Conservation (phyloP, 1,284 basidiomycete species). For the Boletus sp. region DNA sequence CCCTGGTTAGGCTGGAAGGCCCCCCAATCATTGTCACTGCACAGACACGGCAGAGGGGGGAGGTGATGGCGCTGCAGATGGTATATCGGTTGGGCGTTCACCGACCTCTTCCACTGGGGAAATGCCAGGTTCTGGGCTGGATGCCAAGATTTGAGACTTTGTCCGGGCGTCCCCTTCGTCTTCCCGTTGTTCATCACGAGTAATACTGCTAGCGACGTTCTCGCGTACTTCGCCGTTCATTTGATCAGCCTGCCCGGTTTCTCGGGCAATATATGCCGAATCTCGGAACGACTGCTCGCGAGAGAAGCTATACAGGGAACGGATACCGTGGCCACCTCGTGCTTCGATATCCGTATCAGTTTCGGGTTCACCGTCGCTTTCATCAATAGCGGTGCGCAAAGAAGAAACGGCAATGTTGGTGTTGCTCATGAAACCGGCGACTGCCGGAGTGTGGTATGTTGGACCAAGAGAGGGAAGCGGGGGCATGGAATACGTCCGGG, state of each 20-base stretch:
- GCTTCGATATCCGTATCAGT: constrained; percentile 39
- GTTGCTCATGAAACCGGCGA: constrained; percentile 38
- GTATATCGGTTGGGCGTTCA: constrained; percentile 29
- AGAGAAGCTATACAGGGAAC: constrained; percentile 41
- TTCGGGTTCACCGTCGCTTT: constrained; percentile 41
- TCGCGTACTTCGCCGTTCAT: constrained; percentile 33
- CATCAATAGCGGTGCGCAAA: constrained; percentile 42
- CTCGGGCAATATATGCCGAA: constrained; percentile 33
- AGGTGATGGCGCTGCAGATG: constrained; percentile 36
- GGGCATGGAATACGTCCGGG: constrained; percentile 40
- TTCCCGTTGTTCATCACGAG: constrained; percentile 18
- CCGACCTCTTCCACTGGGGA: constrained; percentile 32
- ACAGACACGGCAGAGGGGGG: constrained; percentile 38
- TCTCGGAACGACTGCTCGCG: constrained; percentile 33
- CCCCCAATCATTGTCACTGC: constrained; percentile 22
- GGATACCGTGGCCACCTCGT: constrained; percentile 33
- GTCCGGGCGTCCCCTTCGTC: constrained; percentile 16
- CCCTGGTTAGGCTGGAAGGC: constrained; percentile 14
- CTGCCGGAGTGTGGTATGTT: constrained; percentile 35
- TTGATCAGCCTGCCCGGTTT: constrained; percentile 25
- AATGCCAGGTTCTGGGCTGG: constrained; percentile 24
- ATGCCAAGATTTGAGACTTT: constrained; percentile 22
- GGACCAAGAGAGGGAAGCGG: constrained; percentile 36
- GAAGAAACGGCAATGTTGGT: constrained; percentile 44
- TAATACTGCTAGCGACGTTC: constrained; percentile 11